Conservation (phyloP, 2,329 filamentous ascomycete species). For the Sarocladium oryzae region DNA sequence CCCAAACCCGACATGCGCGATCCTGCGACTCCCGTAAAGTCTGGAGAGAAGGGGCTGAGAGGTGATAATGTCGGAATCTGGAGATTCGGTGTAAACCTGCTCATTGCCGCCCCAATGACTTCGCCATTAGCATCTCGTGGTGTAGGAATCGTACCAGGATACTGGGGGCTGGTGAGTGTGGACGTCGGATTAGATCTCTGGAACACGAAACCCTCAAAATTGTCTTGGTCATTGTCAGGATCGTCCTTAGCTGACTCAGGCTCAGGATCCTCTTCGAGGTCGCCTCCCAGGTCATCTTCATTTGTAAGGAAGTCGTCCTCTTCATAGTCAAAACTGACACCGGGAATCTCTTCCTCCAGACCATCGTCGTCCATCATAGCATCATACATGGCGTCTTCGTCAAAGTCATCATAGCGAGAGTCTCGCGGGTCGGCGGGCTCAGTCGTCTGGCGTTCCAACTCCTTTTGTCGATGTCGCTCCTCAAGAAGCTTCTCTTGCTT, state of each 20-base stretch:
- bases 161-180: conserved; percentile 40
- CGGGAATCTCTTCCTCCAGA: conserved; percentile 61
- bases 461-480: conserved; percentile 63
- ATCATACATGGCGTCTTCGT: conserved; percentile 55
- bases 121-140: conserved; percentile 50
- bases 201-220: conserved; percentile 54
- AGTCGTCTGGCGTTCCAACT: conserved; percentile 51
- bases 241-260: conserved; percentile 11
- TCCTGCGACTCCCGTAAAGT: conserved; percentile 12
- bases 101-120: conserved; percentile 50
- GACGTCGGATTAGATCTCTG: conserved; percentile 48
- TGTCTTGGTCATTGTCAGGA: conserved; percentile 18
- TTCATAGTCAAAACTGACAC: conserved; percentile 43
- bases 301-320: conserved; percentile 26
- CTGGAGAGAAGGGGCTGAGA: conserved; percentile 6
- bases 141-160: conserved; percentile 17
- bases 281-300: conserved; percentile 23
- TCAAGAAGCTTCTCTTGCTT: conserved; percentile 64
- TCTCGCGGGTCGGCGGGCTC: conserved; percentile 34
- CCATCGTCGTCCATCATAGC: conserved; percentile 60
- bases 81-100: conserved; percentile 32
- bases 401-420: conserved; percentile 54
- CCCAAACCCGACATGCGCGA: conserved; percentile 31
- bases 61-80: conserved; percentile 8
- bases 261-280: conserved; percentile 17